These are phyloP conservation scores for Cokeromyces recurvatus DNA, from an alignment of 371 early-diverging fungal species.

Conservation along the genomic window DNA sequence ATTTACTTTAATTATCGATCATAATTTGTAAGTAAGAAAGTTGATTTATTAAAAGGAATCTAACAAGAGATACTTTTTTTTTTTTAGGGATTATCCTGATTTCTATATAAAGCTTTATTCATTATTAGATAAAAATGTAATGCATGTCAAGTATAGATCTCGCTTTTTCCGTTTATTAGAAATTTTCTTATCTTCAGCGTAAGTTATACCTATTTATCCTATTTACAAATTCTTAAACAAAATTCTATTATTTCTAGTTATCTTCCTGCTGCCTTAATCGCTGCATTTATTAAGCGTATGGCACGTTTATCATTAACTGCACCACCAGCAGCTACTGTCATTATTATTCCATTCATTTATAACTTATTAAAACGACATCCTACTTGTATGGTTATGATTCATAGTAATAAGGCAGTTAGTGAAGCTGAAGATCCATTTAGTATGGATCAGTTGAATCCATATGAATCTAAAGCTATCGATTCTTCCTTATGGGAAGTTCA, in stretches of 20 bases:
- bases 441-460: constrained; percentile 65
- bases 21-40: constrained; percentile 81
- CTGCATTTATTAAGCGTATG: constrained; percentile 90
- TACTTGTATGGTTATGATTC: constrained; percentile 81
- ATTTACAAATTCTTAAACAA: neutral
- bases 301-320: constrained; percentile 77
- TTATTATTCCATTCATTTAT: constrained; percentile 83
- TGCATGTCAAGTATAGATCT: constrained; percentile 90
- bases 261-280: constrained; percentile 82
- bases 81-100: constrained; percentile 85
- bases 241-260: too few species aligned
- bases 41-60: too few species aligned
- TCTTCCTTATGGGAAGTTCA: constrained; percentile 92
- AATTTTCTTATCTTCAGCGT: constrained; percentile 83
- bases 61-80: neutral
- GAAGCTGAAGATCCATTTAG: constrained; percentile 66
- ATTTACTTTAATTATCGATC: constrained; percentile 84
- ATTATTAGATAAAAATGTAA: constrained; percentile 77
- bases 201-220: constrained; percentile 24
- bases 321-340: constrained; percentile 82
- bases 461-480: constrained; percentile 74
- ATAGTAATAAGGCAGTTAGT: constrained; percentile 44
- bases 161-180: constrained; percentile 88
- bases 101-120: constrained; percentile 92
- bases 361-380: constrained; percentile 90